Conservation (phyloP, 768 basidiomycete genomes). For the Suillus brevipes region DNA sequence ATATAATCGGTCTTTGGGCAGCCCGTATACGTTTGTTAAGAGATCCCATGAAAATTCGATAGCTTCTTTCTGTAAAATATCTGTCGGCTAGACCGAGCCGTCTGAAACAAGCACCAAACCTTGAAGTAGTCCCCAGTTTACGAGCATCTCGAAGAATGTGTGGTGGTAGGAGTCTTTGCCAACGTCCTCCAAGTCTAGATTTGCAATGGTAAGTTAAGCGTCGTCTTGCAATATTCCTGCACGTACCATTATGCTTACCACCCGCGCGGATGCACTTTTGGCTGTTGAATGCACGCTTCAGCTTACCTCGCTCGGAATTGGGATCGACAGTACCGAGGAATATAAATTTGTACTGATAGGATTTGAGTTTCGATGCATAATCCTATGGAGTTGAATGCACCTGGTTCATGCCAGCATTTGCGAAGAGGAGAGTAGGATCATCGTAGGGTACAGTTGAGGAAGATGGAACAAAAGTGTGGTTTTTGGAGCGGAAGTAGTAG, state of each 20-base stretch:
- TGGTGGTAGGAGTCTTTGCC: constrained; percentile 98
- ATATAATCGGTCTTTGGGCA: constrained; percentile 89
- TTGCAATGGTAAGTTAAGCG: constrained; percentile 7
- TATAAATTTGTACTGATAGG: constrained; percentile 84
- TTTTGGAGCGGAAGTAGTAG: constrained; percentile 76
- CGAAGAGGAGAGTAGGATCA: constrained; percentile 95
- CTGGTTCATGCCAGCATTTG: constrained; percentile 98
- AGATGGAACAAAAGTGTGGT: constrained; percentile 88
- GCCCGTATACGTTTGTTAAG: constrained; percentile 82
- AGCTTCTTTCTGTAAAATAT: constrained; percentile 75
- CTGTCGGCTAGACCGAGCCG: constrained; percentile 11
- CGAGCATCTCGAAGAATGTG: constrained; percentile 99
- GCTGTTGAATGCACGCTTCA: constrained; percentile 92
- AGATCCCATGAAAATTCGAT: constrained; percentile 93
- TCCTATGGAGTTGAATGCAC: constrained; percentile 36
- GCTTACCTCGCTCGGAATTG: constrained; percentile 83
- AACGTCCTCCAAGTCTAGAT: constrained; percentile 92
- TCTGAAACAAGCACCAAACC: constrained; percentile 40
- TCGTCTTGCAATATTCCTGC: not conserved
- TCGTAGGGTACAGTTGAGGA: constrained; percentile 95
- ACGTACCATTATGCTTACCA: constrained; percentile 94
- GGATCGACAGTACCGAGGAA: constrained; percentile 99
- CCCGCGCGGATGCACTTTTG: constrained; percentile 99
- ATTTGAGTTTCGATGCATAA: constrained; percentile 9
- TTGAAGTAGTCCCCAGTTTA: constrained; percentile 99